Evolutionary conservation across 345 rosid genomes (phyloP).

Genomic region (Salix exigua): DNA sequence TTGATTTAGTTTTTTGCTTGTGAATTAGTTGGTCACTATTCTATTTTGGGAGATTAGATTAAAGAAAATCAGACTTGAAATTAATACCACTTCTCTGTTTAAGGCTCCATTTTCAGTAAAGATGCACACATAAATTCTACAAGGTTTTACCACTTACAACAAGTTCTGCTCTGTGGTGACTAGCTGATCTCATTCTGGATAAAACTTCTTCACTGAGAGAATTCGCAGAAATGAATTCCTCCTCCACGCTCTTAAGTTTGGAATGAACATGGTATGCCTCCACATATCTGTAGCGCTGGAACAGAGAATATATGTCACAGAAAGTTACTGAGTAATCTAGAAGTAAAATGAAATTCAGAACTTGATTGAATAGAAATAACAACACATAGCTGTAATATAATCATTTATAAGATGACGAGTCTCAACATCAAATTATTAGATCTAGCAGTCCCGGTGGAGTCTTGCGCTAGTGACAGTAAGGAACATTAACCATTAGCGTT

Average conservation of each 20-base stretch:
- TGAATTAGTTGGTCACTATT: not conserved
- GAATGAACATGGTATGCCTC: conserved; percentile 77
- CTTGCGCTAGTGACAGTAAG: not conserved
- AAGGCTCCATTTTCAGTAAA: not conserved
- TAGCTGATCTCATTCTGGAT: conserved; percentile 56
- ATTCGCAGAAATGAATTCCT: conserved; percentile 47
- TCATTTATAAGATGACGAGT: not conserved
- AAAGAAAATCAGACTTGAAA: conserved; percentile 5
- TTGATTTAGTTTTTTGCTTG: not conserved
- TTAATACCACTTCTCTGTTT: not conserved
- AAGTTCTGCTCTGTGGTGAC: conserved; percentile 66
- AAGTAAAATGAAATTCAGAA: not conserved
- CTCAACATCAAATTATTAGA: not conserved
- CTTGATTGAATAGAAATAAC: not conserved
- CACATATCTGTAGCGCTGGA: conserved; percentile 83
- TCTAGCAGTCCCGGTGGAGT: not conserved
- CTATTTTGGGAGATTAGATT: not conserved
- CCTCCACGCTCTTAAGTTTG: conserved; percentile 63
- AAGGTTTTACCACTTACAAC: conserved; percentile 57
- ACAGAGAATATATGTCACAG: conserved; percentile 7
- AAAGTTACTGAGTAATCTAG: not conserved
- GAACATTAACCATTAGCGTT: not conserved
- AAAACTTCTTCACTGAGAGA: conserved; percentile 44
- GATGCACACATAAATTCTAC: conserved; percentile 1
- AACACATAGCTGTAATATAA: not conserved